phyloP scores from a whole-genome alignment of 371 early-diverging fungal species.

The Rhizopus arrhizus region DNA sequence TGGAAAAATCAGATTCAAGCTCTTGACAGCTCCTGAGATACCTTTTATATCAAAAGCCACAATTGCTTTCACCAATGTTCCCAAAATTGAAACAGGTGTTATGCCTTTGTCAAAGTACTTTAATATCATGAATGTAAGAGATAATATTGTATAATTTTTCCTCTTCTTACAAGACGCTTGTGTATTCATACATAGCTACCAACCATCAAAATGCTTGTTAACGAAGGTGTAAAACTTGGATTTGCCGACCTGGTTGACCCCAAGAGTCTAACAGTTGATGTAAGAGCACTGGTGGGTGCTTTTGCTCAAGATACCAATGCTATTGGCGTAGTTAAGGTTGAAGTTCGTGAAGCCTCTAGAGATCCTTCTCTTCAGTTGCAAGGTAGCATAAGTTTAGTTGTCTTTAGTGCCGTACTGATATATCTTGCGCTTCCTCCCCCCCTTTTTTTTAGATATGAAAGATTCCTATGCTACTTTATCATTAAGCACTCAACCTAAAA shows the following conservation, averaged over 20 bases:
- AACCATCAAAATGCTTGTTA: constrained; percentile 41
- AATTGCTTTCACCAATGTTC: constrained; percentile 46
- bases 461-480: constrained; percentile 45
- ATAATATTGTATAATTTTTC: background rate
- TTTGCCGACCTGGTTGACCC: constrained; percentile 50
- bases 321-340: constrained; percentile 43
- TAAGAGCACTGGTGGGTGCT: constrained; percentile 35
- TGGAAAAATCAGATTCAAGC: constrained; percentile 45
- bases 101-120: constrained; percentile 47
- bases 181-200: constrained; percentile 29
- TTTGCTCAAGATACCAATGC: constrained; percentile 37
- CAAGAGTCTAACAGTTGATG: constrained; percentile 46
- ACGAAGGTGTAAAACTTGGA: constrained; percentile 42
- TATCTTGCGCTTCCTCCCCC: background rate
- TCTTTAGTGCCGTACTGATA: no score
- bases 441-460: constrained; percentile 41
- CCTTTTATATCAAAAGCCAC: constrained; percentile 49
- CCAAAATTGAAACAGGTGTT: constrained; percentile 44
- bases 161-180: background rate
- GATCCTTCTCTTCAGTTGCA: constrained; percentile 23
- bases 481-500: constrained; percentile 42
- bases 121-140: constrained; percentile 48
- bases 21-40: constrained; percentile 44
- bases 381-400: constrained; percentile 12
- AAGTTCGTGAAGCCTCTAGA: constrained; percentile 34